These are phyloP conservation scores for Metarhizium guizhouense DNA, from an alignment of 2,329 filamentous ascomycete genomes.

Conservation along the genomic window DNA sequence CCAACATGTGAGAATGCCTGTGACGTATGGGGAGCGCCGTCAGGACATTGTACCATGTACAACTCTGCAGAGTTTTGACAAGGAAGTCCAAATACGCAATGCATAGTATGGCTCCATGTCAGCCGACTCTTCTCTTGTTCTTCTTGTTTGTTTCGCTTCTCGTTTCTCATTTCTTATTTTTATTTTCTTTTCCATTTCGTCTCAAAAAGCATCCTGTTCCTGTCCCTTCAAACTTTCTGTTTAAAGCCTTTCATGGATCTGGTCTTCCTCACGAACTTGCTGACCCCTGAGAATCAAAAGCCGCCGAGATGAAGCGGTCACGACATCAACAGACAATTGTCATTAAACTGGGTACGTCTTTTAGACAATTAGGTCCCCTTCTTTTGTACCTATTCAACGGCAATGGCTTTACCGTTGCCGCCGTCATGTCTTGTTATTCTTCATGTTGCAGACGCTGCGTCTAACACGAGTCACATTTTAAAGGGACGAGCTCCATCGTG, in stretches of 20 bases:
- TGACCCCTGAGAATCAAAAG: conserved; percentile 13
- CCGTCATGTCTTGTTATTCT: neutral
- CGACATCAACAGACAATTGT: conserved; percentile 50
- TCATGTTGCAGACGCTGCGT: neutral
- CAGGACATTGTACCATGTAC: neutral
- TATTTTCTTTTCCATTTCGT: conserved; percentile 1
- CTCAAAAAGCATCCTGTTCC: conserved; percentile 3
- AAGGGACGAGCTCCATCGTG: conserved; percentile 97
- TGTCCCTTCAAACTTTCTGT: neutral
- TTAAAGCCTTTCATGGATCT: conserved; percentile 5
- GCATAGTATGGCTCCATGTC: neutral
- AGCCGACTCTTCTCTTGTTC: neutral
- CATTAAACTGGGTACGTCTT: conserved; percentile 70
- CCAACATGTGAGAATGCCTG: conserved; percentile 1
- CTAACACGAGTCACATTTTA: neutral
- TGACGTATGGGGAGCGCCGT: neutral
- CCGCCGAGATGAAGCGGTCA: conserved; percentile 52
- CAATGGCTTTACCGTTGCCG: neutral
- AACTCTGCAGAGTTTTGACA: neutral
- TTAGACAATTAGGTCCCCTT: no score
- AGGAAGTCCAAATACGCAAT: neutral
- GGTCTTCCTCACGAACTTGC: neutral
- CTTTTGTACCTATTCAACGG: neutral
- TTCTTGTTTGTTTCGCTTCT: conserved; percentile 1
- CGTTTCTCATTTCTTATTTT: conserved; percentile 3